phyloP scores from a whole-genome alignment of 2,329 filamentous ascomycete genomes.

The Cadophora luteo-olivacea region DNA sequence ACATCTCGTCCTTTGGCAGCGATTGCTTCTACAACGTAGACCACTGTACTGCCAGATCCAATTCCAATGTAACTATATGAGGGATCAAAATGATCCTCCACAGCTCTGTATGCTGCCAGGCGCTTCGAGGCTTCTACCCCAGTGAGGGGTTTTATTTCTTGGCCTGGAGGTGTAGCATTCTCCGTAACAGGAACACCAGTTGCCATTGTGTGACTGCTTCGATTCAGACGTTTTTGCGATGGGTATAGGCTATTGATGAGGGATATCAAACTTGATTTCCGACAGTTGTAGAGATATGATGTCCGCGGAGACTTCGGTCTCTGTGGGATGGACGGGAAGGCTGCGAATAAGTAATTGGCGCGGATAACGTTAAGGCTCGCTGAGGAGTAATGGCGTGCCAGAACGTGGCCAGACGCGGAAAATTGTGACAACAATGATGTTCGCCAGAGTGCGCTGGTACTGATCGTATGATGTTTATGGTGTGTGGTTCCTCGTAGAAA shows the following conservation, averaged over 20 bases:
- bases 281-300: not conserved
- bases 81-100: constrained; percentile 72
- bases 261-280: not conserved
- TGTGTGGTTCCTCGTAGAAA: constrained; percentile 1
- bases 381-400: constrained; percentile 18
- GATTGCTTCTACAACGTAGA: constrained; percentile 87
- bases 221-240: not conserved
- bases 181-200: constrained; percentile 26
- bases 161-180: constrained; percentile 29
- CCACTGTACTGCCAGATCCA: constrained; percentile 81
- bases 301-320: not conserved
- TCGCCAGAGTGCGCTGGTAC: not conserved
- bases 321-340: constrained; percentile 3
- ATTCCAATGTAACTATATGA: constrained; percentile 74
- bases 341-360: constrained; percentile 10
- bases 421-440: not conserved
- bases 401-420: not conserved
- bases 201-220: constrained; percentile 30
- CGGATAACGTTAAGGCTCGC: constrained; percentile 1
- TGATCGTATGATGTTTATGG: not conserved
- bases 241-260: not conserved
- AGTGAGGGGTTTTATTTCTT: constrained; percentile 31
- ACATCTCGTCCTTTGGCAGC: constrained; percentile 61
- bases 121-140: constrained; percentile 77
- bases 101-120: constrained; percentile 75